Conservation (phyloP, 257 asterid species). For the Linaria vulgaris region DNA sequence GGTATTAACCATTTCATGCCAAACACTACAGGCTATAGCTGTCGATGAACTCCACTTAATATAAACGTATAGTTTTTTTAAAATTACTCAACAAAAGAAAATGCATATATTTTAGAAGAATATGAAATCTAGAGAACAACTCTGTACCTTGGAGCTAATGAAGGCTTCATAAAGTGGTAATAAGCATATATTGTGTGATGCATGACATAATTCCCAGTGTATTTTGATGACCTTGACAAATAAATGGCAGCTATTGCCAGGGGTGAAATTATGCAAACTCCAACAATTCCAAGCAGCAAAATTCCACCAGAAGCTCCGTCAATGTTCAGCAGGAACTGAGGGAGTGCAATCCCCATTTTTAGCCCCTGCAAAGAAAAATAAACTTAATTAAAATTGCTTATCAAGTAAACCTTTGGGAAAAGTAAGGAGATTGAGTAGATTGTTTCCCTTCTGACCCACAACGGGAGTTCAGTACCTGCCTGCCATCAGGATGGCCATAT, state of each 20-base stretch:
- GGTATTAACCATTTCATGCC: neutral
- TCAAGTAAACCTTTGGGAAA: slow-evolving; percentile 22
- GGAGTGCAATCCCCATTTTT: slow-evolving; percentile 98
- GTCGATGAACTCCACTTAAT: slow-evolving; percentile 2
- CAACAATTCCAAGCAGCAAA: slow-evolving; percentile 92
- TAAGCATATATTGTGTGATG: slow-evolving; percentile 89
- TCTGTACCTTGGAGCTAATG: slow-evolving; percentile 94
- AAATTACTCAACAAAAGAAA: neutral
- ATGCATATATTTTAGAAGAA: neutral
- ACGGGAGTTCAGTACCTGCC: slow-evolving; percentile 65
- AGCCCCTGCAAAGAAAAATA: slow-evolving; percentile 58
- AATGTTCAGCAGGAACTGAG: slow-evolving; percentile 82
- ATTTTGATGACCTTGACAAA: slow-evolving; percentile 89
- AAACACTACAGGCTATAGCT: slow-evolving; percentile 23
- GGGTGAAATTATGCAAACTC: slow-evolving; percentile 90
- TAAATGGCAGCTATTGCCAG: slow-evolving; percentile 86
- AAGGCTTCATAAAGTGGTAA: slow-evolving; percentile 94
- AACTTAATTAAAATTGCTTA: slow-evolving; percentile 22
- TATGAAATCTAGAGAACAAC: neutral
- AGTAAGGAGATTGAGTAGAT: slow-evolving; percentile 16
- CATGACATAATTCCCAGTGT: slow-evolving; percentile 98
- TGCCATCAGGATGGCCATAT: slow-evolving; percentile 99
- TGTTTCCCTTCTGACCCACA: slow-evolving; percentile 2
- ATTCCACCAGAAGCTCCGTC: slow-evolving; percentile 97
- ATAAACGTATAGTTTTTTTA: neutral